Base-by-base conservation (phyloP, 2,329 filamentous ascomycete genomes). In the Fusarium sp. region DNA sequence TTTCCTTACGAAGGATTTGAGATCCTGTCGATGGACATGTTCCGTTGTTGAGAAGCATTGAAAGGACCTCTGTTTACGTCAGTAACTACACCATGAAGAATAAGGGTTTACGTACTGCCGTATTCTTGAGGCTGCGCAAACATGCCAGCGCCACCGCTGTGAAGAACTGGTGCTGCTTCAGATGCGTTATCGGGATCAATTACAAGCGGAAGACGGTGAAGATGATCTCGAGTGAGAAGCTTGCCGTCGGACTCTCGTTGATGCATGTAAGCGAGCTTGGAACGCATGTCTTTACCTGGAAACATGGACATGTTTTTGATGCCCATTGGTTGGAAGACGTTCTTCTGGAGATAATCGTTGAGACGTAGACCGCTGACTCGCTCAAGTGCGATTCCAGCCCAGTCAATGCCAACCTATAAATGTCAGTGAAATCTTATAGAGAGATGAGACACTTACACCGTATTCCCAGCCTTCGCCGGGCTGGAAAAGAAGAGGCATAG, bases 401-500 rank as follows among this genome's bases (percentile, higher is more conserved):
- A 89, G 70, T 88, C 86, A 11, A 87, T 79, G 13, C 76, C 76
- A 9, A 80, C 79, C 85, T 89, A 16, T 13, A 13, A 3, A 8
- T n/a, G 9, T 44, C 13, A 66, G 42, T 10, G 10, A 31, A 50
- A 7, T 31, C 4, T 13, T 20, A 9, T 8, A 6, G 5, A 15
- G 3, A 5, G 16, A 18, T 1, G 2, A 2, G 2, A 0, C 6
- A 77, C 81, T 79, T 76, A 87, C 84, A 1, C 86, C 85, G 23
- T 92, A 91, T 58, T 87, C 83, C 86, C 88, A 92, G 5, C 80
- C 80, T 24, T 85, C 83, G 0, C 89, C 89, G 0, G 90, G 90
- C 67, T 92, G 88, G 67, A 89, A 88, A 2, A 91, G 75, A 18
- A 92, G 76, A 2, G 89, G 86, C 58, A 78, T 33, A 3, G 41